phyloP scores from a whole-genome alignment of 495 filamentous ascomycete genomes.

The Penicillium herquei region DNA sequence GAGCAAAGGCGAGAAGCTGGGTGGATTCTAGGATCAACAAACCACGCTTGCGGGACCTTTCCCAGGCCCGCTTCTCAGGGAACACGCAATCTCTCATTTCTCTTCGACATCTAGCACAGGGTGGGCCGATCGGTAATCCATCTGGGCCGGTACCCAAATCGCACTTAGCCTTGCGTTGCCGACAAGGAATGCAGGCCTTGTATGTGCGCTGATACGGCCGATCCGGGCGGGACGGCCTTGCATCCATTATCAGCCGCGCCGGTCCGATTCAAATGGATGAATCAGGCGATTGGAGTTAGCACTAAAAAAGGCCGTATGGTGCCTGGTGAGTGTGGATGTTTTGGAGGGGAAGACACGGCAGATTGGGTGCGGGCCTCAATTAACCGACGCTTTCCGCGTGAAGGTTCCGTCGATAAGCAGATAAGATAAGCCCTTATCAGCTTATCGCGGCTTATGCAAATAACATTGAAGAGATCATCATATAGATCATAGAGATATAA shows the following conservation, averaged over 20 bases:
- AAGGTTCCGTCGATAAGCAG: background rate
- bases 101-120: slow-evolving; percentile 86
- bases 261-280: background rate
- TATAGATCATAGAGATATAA: too few relatives aligned
- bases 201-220: slow-evolving; percentile 49
- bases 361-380: background rate
- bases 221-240: slow-evolving; percentile 34
- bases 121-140: slow-evolving; percentile 74
- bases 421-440: background rate
- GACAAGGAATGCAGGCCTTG: slow-evolving; percentile 49
- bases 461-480: background rate
- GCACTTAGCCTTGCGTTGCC: slow-evolving; percentile 50
- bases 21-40: slow-evolving; percentile 2
- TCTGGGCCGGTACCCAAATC: slow-evolving; percentile 65
- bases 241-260: slow-evolving; percentile 33
- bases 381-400: slow-evolving; percentile 3
- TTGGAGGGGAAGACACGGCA: slow-evolving; percentile 2
- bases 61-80: slow-evolving; percentile 67
- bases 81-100: slow-evolving; percentile 93
- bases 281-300: background rate
- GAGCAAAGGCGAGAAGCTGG: background rate
- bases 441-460: background rate
- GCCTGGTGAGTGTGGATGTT: background rate
- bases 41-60: slow-evolving; percentile 40
- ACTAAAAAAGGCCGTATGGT: background rate